A percentile compares a stretch with the other conserved stretches of the same genome.
These are phyloP conservation scores for Bipolaris zeicola DNA, from an alignment of 2,329 filamentous ascomycete genomes.

Conservation along the genomic window DNA sequence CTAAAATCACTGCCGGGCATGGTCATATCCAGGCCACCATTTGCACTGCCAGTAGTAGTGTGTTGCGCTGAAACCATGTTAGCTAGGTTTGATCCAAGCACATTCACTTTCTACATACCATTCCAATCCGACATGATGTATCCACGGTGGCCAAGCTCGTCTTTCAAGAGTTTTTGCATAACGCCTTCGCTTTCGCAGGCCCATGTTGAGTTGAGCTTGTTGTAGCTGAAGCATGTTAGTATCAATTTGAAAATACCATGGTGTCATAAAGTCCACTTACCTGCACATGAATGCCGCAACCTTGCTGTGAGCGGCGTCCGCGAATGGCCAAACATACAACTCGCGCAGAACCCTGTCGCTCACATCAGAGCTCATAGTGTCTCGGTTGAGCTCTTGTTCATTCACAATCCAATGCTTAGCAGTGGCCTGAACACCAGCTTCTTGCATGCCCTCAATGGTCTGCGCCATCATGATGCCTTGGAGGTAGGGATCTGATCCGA, in stretches of 20 bases:
- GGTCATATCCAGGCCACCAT: constrained; percentile 59
- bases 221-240: constrained; percentile 30
- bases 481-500: constrained; percentile 57
- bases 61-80: constrained; percentile 49
- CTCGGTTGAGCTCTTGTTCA: constrained; percentile 66
- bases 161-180: constrained; percentile 59
- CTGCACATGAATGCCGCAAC: constrained; percentile 59
- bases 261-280: constrained; percentile 3
- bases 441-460: constrained; percentile 54
- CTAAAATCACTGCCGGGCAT: constrained; percentile 58
- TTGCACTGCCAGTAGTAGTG: constrained; percentile 50
- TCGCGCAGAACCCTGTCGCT: constrained; percentile 78
- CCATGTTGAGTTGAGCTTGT: constrained; percentile 56
- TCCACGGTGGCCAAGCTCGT: constrained; percentile 58
- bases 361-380: constrained; percentile 60
- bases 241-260: not conserved
- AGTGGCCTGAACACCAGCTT: constrained; percentile 50
- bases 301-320: constrained; percentile 71
- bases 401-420: constrained; percentile 63
- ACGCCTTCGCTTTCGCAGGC: constrained; percentile 57
- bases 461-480: constrained; percentile 52
- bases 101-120: constrained; percentile 14
- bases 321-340: constrained; percentile 79
- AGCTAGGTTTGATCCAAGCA: not conserved
- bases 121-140: constrained; percentile 55